Evolutionary conservation across 495 filamentous ascomycete genomes (phyloP).

Genomic region (Aspergillus sclerotioniger): DNA sequence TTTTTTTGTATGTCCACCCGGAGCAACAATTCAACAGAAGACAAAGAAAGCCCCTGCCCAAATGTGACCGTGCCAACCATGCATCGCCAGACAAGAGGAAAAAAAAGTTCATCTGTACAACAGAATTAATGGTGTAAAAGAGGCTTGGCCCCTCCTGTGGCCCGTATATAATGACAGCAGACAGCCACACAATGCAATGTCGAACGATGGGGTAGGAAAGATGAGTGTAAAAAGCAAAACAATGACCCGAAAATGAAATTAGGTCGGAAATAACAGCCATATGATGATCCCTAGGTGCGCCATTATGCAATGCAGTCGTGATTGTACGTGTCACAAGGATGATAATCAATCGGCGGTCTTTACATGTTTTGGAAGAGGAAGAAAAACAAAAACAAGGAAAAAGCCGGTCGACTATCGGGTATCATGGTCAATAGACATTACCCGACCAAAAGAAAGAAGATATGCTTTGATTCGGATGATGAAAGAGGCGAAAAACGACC

Average conservation of each 20-base stretch:
- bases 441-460: constrained; percentile 20
- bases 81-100: constrained; percentile 18
- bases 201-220: constrained; percentile 9
- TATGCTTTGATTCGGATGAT: constrained; percentile 22
- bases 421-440: constrained; percentile 34
- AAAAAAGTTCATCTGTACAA: constrained; percentile 44
- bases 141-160: constrained; percentile 13
- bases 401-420: constrained; percentile 24
- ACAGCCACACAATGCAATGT: constrained; percentile 31
- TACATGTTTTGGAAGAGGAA: constrained; percentile 9
- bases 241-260: constrained; percentile 25
- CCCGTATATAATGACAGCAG: constrained; percentile 24
- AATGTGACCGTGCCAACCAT: constrained; percentile 18
- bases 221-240: constrained; percentile 20
- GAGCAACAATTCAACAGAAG: constrained; percentile 19
- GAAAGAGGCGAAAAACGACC: constrained; percentile 15
- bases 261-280: constrained; percentile 36
- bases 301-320: constrained; percentile 50
- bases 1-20: constrained; percentile 9
- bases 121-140: constrained; percentile 39
- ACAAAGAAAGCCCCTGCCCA: constrained; percentile 17
- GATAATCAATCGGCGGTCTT: constrained; percentile 27
- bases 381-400: constrained; percentile 12
- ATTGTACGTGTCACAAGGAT: constrained; percentile 43
- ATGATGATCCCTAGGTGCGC: constrained; percentile 38